phyloP scores from a whole-genome alignment of 2,329 filamentous ascomycete genomes.

The Fusarium anthophilum region DNA sequence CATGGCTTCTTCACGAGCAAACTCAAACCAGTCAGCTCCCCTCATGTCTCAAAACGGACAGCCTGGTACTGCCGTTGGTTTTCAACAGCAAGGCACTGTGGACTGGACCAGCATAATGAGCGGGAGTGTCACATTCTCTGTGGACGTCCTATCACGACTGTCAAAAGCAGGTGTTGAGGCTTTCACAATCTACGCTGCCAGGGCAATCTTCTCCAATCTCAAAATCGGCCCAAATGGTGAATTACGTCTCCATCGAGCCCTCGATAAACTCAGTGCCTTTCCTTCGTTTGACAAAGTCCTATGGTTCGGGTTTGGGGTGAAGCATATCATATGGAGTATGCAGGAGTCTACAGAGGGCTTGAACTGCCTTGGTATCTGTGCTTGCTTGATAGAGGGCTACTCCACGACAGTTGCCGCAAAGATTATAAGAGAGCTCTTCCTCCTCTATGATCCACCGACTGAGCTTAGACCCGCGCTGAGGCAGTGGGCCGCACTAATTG shows the following conservation, averaged over 20 bases:
- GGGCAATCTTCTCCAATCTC: not conserved
- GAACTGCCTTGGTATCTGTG: not conserved
- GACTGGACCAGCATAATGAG: not conserved
- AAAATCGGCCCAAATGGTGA: rapidly evolving
- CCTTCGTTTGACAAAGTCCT: rapidly evolving
- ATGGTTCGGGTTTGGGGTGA: rapidly evolving
- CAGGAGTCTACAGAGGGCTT: not conserved
- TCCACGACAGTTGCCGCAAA: rapidly evolving
- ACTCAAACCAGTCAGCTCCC: not conserved
- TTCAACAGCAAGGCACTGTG: not conserved
- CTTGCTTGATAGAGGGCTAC: rapidly evolving
- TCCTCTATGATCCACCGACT: rapidly evolving
- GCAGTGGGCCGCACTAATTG: rapidly evolving
- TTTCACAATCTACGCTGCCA: rapidly evolving
- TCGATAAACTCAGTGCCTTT: rapidly evolving
- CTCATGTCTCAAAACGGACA: rapidly evolving
- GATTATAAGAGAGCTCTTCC: rapidly evolving
- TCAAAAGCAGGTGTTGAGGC: rapidly evolving
- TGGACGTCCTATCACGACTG: rapidly evolving
- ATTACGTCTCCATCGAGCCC: rapidly evolving
- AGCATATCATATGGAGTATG: not conserved
- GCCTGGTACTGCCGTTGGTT: rapidly evolving
- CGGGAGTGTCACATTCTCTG: rapidly evolving
- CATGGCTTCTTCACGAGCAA: rapidly evolving
- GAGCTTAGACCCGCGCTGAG: rapidly evolving